A percentile compares a stretch with the other conserved stretches of the same genome.
Evolutionary conservation across 1,139 yeast species (phyloP).

Genomic region (Hemisphaericaspora subhashii): DNA sequence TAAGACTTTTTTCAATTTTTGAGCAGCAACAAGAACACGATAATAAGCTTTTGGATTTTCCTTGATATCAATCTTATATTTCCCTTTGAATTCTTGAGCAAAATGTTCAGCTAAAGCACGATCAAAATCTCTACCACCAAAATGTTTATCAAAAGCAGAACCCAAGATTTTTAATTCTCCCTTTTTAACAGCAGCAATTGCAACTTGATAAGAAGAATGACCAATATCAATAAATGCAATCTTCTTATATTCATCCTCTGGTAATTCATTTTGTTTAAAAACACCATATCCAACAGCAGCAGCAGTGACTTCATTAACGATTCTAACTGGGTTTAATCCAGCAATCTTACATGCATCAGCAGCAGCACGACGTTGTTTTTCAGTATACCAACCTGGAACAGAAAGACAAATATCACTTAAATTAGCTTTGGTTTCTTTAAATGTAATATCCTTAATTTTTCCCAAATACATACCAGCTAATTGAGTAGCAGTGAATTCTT

Average conservation of each 20-base stretch:
- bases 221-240: conserved; percentile 97
- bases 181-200: conserved; percentile 88
- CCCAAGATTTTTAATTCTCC: conserved; percentile 95
- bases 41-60: conserved; percentile 93
- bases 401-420: conserved; percentile 89
- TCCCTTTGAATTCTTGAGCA: conserved; percentile 85
- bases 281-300: conserved; percentile 99
- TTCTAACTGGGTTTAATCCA: conserved; percentile 96
- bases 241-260: conserved; percentile 85
- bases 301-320: conserved; percentile 95
- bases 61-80: conserved; percentile 90
- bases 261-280: conserved; percentile 92
- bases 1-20: conserved; percentile 90
- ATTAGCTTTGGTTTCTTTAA: conserved; percentile 77
- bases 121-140: conserved; percentile 98
- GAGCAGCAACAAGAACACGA: conserved; percentile 89
- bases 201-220: conserved; percentile 90
- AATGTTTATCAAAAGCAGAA: conserved; percentile 90
- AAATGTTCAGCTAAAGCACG: conserved; percentile 91
- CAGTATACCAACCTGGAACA: conserved; percentile 97
- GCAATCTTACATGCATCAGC: conserved; percentile 95
- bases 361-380: conserved; percentile 94
- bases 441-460: conserved; percentile 81
- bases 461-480: conserved; percentile 92
- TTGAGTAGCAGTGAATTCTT: conserved; percentile 83